Percentiles rank a stretch among this genome's conserved stretches.
Evolutionary conservation across 139 green algal genomes (phyloP).

Genomic region (Chlorella vulgaris): DNA sequence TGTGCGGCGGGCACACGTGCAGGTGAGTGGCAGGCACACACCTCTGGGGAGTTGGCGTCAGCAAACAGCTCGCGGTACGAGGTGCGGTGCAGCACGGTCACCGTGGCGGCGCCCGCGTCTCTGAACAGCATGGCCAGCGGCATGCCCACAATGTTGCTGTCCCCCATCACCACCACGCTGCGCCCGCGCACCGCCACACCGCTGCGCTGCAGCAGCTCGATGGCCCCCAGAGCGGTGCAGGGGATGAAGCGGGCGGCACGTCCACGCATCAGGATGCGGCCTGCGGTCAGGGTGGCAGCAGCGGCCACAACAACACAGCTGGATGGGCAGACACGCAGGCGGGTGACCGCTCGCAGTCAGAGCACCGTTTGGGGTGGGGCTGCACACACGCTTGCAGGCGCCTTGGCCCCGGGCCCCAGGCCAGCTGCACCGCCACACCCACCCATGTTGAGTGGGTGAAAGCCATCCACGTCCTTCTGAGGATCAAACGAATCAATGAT

Average conservation of each 20-base stretch:
- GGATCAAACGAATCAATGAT: conserved; percentile 84
- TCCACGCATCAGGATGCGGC: conserved; percentile 41
- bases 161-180: conserved; percentile 87
- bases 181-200: conserved; percentile 59
- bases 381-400: neutral
- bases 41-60: conserved; percentile 16
- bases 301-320: neutral
- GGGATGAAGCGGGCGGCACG: conserved; percentile 63
- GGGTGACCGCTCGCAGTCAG: neutral
- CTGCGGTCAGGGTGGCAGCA: neutral
- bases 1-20: no score
- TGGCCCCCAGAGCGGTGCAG: conserved; percentile 77
- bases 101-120: conserved; percentile 69
- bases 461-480: conserved; percentile 97
- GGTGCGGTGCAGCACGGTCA: conserved; percentile 76
- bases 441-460: conserved; percentile 96
- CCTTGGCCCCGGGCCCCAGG: no score
- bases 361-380: neutral
- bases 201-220: conserved; percentile 64
- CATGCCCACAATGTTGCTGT: conserved; percentile 96
- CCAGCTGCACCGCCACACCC: no score
- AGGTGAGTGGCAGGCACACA: neutral
- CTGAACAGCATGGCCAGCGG: conserved; percentile 91
- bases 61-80: conserved; percentile 47
- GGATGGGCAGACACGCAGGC: neutral